A percentile compares a stretch with the other conserved stretches of the same genome.
Evolutionary conservation across 768 basidiomycete species (phyloP).

Genomic region (Termitomyces bulborhizus): DNA sequence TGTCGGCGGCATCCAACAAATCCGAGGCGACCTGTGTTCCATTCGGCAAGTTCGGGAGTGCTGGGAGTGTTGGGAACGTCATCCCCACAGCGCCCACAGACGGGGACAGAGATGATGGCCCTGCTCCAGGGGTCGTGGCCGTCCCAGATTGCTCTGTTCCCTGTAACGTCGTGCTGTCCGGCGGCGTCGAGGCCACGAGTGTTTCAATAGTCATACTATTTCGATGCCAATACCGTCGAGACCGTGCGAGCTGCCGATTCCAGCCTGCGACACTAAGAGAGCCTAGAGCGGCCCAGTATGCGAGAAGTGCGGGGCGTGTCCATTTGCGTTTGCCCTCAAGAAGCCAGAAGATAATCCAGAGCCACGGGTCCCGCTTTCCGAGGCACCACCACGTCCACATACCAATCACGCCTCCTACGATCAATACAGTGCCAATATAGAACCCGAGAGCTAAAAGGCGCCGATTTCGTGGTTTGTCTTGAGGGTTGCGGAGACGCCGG

Average conservation of each 20-base stretch:
- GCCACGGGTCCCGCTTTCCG: conserved; percentile 76
- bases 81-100: conserved; percentile 21
- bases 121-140: conserved; percentile 2
- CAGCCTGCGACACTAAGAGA: conserved; percentile 89
- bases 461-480: conserved; percentile 77
- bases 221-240: conserved; percentile 58
- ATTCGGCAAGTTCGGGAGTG: conserved; percentile 38
- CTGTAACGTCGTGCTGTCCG: conserved; percentile 13
- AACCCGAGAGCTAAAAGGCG: conserved; percentile 82
- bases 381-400: conserved; percentile 91
- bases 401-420: conserved; percentile 81
- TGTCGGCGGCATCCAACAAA: conserved; percentile 80
- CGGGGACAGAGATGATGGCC: conserved; percentile 7
- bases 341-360: conserved; percentile 77
- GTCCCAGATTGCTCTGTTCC: conserved; percentile 2
- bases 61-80: conserved; percentile 46
- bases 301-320: conserved; percentile 72
- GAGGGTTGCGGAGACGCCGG: conserved; percentile 74
- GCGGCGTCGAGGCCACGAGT: conserved; percentile 21
- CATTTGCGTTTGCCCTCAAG: conserved; percentile 71
- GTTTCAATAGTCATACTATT: conserved; percentile 30
- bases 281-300: conserved; percentile 81
- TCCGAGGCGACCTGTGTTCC: conserved; percentile 54
- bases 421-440: conserved; percentile 67
- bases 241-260: conserved; percentile 84